A percentile compares a stretch with the other conserved stretches of the same genome.
Conservation (phyloP, 108 stramenopile species). For the Discostella stelligeroides region DNA sequence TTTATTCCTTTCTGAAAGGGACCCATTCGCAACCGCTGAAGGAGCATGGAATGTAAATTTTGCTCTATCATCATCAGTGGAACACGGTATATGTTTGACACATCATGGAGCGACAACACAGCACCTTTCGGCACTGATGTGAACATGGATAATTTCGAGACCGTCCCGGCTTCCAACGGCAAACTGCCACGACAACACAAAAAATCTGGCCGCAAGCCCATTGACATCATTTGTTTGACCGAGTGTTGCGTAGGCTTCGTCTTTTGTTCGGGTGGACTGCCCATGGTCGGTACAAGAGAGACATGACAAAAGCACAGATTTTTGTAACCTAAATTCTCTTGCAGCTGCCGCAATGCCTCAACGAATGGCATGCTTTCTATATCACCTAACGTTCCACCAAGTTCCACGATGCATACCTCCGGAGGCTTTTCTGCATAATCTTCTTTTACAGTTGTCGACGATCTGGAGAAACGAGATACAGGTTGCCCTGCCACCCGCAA, state of each 20-base stretch:
- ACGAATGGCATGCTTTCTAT: slow-evolving; percentile 75
- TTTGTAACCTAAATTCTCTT: slow-evolving; percentile 64
- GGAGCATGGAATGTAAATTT: slow-evolving; percentile 53
- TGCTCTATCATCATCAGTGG: slow-evolving; percentile 83
- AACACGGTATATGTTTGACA: slow-evolving; percentile 88
- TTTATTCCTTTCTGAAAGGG: slow-evolving; percentile 41
- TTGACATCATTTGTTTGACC: slow-evolving; percentile 58
- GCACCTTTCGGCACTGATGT: slow-evolving; percentile 62
- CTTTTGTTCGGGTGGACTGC: slow-evolving; percentile 55
- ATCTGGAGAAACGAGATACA: slow-evolving; percentile 47
- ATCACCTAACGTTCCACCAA: slow-evolving; percentile 89
- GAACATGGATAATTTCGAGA: slow-evolving; percentile 65
- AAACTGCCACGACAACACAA: slow-evolving; percentile 61
- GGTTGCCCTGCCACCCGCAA: slow-evolving; percentile 77
- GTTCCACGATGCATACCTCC: slow-evolving; percentile 86
- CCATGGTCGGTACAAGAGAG: slow-evolving; percentile 56
- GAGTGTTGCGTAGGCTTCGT: slow-evolving; percentile 64
- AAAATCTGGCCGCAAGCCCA: slow-evolving; percentile 73
- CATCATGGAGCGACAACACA: slow-evolving; percentile 81
- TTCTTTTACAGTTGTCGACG: neutral
- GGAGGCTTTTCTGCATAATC: slow-evolving; percentile 66
- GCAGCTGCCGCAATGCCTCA: slow-evolving; percentile 60
- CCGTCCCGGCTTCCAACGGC: slow-evolving; percentile 52
- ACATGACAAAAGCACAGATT: slow-evolving; percentile 76
- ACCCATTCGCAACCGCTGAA: slow-evolving; percentile 38